Evolutionary conservation across 495 filamentous ascomycete genomes (phyloP), one percentile per base, ranked within the genome.

Genomic region (Neurospora sp.): DNA sequence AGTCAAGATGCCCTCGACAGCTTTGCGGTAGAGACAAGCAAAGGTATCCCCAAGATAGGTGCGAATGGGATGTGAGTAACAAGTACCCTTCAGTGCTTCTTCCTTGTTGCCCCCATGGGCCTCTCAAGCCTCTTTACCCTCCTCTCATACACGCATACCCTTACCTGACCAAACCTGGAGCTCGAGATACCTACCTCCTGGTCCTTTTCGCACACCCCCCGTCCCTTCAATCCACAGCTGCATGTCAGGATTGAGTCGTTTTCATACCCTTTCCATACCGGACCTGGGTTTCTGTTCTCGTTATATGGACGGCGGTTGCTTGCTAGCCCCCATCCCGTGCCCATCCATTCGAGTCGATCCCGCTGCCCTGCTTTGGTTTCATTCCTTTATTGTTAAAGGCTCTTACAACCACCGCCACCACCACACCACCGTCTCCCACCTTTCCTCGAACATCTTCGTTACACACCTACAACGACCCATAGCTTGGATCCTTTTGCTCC

Each of bases 391-490:
- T 75, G 77, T 65, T 65, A 65, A 65, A 65, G 53, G 53, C 53
- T 35, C 53, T 65, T 65, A 65, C 53, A 35, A 65, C 53, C 27
- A 65, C 53, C 53, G 53, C 53, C 53, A 35, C 75, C 74, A 75
- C 74, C 70, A 72, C 70, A 70, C n/a, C 72, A 61, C 74, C 61
- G 38, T 77, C 72, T 72, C 75, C 73, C 74, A 72, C 71, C 79
- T 75, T 77, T 76, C 80, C 81, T 84, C 82, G 82, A 84, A 84
- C 84, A 82, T 81, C 79, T 80, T 80, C 78, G 84, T 84, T 80
- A 85, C 84, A 84, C 83, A 65, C 53, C 53, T 65, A 35, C 53
- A 65, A 65, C 53, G 53, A 65, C 74, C 72, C 20, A 59, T 72
- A 77, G 74, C 76, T 80, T 72, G 70, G 65, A 79, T 75, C 79